Evolutionary conservation across 164 flowering plant genomes (phyloP).

Genomic region (Akebia trifoliata): DNA sequence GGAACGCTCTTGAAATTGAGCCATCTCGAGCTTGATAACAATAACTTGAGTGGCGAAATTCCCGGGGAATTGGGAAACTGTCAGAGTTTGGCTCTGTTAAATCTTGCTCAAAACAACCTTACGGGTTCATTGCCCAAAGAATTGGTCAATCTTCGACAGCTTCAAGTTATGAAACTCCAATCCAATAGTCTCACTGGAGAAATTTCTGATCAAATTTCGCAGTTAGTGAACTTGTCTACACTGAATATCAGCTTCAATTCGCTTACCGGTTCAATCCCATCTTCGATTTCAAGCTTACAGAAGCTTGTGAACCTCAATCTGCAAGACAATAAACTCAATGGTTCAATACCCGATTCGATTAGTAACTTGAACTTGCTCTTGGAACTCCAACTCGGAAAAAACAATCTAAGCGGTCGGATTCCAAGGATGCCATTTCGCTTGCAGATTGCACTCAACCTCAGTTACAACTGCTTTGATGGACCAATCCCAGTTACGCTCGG

Average conservation of each 20-base stretch:
- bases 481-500: conserved; percentile 38
- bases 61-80: conserved; percentile 48
- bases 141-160: conserved; percentile 41
- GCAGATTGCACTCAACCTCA: conserved; percentile 63
- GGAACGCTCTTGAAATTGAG: conserved; percentile 28
- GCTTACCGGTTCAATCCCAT: conserved; percentile 50
- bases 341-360: conserved; percentile 43
- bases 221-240: conserved; percentile 23
- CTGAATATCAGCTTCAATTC: conserved; percentile 54
- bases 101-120: conserved; percentile 46
- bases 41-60: conserved; percentile 39
- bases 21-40: conserved; percentile 60
- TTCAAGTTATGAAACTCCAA: conserved; percentile 51
- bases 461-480: conserved; percentile 55
- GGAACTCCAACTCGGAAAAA: conserved; percentile 61
- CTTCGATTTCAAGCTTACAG: conserved; percentile 30
- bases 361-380: conserved; percentile 21
- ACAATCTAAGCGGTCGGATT: conserved; percentile 42
- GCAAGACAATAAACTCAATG: conserved; percentile 42
- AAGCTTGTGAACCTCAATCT: conserved; percentile 37
- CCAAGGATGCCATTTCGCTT: conserved; percentile 45
- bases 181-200: conserved; percentile 40
- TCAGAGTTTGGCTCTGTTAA: conserved; percentile 39
- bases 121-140: conserved; percentile 39
- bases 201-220: conserved; percentile 38